Evolutionary conservation across 148 eudicot species (phyloP), one percentile per base, ranked within the genome.

Genomic region (Camellia granthamiana): DNA sequence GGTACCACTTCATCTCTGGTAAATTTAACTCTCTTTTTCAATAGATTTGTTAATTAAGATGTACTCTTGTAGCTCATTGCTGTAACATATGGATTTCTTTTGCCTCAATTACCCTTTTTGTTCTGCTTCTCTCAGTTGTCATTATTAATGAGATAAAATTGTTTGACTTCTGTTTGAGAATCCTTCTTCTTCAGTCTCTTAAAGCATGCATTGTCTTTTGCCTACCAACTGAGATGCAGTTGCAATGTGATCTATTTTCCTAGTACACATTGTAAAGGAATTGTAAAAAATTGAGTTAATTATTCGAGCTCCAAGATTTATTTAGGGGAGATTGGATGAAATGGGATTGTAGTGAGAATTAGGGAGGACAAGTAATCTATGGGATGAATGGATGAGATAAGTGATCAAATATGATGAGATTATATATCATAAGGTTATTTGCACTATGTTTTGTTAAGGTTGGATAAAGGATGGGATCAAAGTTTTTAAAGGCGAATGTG

Each of bases 1-100:
- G 98, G 99, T 78, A 89, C 98, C n/a, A 71, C 91, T 21, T 91
- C 98, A 62, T 96, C 98, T 76, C 85, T 93, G 99, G 99, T 96
- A 93, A 76, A 66, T 77, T 69, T 43, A 51, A 65, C 71, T 79
- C 58, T 30, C 56, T 23, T 38, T 54, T 42, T 66, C 75, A 21
- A 11, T 71, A 61, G 64, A 69, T 72, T 59, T 52, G 62, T 51
- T 41, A 38, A 58, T 16, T 66, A 66, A 41, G n/a, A 63, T 64
- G 13, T 38, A 13, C 46, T 12, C 68, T 13, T 60, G 67, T 16
- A 0, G 54, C 42, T 30, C 42, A 42, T 55, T 23, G 47, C 43
- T 55, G 38, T 9, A 74, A 21, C 46, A 55, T 55, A 46, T 74
- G 63, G 77, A 63, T 63, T 19, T 63, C 38, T 63, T 63, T 38